Percentiles rank a stretch among this genome's conserved stretches.
phyloP scores from a whole-genome alignment of 2,329 filamentous ascomycete species.

The Botrytis sinoallii region DNA sequence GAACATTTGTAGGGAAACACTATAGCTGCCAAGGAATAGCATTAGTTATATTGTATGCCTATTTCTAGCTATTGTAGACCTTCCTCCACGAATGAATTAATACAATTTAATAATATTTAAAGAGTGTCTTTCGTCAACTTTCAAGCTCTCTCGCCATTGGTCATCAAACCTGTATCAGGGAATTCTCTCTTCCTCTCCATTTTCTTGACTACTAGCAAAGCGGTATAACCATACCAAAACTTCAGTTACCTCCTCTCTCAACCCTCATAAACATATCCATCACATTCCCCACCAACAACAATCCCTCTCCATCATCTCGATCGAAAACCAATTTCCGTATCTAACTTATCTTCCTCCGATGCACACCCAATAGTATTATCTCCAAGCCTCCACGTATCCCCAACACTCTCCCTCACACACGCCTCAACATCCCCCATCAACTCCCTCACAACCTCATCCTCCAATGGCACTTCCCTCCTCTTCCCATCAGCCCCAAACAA shows the following conservation, averaged over 20 bases:
- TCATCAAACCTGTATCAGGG: background rate
- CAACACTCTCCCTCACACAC: background rate
- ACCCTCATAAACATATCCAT: background rate
- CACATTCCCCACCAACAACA: background rate
- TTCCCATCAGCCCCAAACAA: background rate
- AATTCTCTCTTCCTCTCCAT: background rate
- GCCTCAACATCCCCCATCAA: background rate
- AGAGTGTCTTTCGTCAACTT: background rate
- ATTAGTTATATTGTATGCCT: background rate
- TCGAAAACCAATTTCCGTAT: background rate
- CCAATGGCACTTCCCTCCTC: background rate
- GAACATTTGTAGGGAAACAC: background rate
- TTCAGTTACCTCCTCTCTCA: background rate
- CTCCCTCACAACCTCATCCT: background rate
- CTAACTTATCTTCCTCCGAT: background rate
- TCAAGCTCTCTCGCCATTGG: background rate
- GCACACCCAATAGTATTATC: background rate
- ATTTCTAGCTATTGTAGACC: background rate
- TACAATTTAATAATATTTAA: background rate
- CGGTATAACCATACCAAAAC: rapidly evolving
- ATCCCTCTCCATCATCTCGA: background rate
- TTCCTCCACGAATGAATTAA: background rate
- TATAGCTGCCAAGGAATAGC: background rate
- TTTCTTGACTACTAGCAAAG: background rate
- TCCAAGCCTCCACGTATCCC: background rate